Conservation (phyloP, 2,329 filamentous ascomycete species). For the Mariannaea sp. region DNA sequence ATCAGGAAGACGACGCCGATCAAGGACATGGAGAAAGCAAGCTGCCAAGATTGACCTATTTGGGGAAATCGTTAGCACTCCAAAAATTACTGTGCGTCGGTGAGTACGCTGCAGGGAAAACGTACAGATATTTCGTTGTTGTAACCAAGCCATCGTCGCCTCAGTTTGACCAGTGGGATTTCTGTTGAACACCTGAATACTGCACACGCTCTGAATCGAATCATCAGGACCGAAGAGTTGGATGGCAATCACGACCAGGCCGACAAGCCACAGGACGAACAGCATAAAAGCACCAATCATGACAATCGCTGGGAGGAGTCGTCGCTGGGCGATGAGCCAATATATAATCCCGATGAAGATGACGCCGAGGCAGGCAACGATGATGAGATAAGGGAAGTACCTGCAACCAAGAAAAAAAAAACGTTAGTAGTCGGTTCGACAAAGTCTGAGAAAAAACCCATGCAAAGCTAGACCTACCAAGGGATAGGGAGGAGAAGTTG, state of each 20-base stretch:
- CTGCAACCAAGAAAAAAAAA: conserved; percentile 45
- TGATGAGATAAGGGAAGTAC: conserved; percentile 72
- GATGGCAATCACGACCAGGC: conserved; percentile 64
- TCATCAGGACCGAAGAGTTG: conserved; percentile 67
- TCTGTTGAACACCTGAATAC: conserved; percentile 59
- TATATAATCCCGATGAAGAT: conserved; percentile 69
- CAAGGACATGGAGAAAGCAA: conserved; percentile 66
- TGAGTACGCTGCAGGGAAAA: conserved; percentile 23
- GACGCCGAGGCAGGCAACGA: conserved; percentile 62
- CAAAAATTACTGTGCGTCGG: no score
- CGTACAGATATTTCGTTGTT: conserved; percentile 68
- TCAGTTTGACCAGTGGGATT: conserved; percentile 56
- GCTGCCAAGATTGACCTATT: conserved; percentile 65
- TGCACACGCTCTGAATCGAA: conserved; percentile 64
- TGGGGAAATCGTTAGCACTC: conserved; percentile 24
- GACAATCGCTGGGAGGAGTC: conserved; percentile 64
- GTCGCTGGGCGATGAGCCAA: conserved; percentile 63
- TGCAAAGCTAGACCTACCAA: conserved; percentile 55
- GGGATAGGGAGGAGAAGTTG: conserved; percentile 60
- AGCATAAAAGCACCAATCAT: conserved; percentile 69
- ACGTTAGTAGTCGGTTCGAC: background rate
- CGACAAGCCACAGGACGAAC: conserved; percentile 71
- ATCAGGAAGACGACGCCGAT: conserved; percentile 64
- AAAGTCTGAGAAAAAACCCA: background rate
- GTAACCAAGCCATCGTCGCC: conserved; percentile 65